Evolutionary conservation across 208 protist genomes (phyloP).

Genomic region (Borovskyia barvae): DNA sequence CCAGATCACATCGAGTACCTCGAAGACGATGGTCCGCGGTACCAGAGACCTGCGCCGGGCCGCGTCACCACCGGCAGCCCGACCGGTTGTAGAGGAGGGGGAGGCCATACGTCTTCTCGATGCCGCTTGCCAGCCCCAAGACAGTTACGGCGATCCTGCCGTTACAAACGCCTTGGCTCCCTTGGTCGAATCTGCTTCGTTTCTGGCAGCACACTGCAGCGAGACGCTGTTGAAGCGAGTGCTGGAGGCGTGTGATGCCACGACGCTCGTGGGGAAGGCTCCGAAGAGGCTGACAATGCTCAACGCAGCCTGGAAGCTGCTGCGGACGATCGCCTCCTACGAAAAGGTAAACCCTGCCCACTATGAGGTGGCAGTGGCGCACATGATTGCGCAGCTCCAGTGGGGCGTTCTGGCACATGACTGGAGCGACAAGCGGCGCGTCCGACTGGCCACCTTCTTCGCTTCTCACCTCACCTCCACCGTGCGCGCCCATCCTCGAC

Average conservation of each 20-base stretch:
- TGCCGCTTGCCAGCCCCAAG: slow-evolving; percentile 8
- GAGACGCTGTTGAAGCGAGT: slow-evolving; percentile 35
- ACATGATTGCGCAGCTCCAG: slow-evolving; percentile 65
- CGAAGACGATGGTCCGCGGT: not conserved
- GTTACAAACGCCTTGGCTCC: slow-evolving; percentile 8
- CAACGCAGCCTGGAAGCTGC: slow-evolving; percentile 71
- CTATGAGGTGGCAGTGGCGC: slow-evolving; percentile 30
- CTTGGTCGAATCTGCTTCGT: slow-evolving; percentile 15
- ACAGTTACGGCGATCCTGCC: not conserved
- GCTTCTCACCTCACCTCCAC: slow-evolving; percentile 65
- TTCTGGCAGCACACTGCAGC: slow-evolving; percentile 29
- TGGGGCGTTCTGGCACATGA: slow-evolving; percentile 69
- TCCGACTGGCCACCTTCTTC: slow-evolving; percentile 60
- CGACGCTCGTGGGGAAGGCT: slow-evolving; percentile 7
- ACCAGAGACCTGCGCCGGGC: not conserved
- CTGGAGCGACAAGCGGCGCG: slow-evolving; percentile 58
- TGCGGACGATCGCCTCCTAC: slow-evolving; percentile 45
- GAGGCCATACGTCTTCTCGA: slow-evolving; percentile 18
- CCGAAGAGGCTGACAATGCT: slow-evolving; percentile 45
- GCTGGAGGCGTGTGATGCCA: slow-evolving; percentile 43
- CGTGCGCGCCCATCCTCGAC: slow-evolving; percentile 45
- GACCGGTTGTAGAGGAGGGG: slow-evolving; percentile 11
- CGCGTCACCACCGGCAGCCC: slow-evolving; percentile 6
- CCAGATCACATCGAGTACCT: too few relatives aligned
- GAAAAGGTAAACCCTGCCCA: slow-evolving; percentile 6